Evolutionary conservation across 2,329 filamentous ascomycete genomes (phyloP).

Genomic region (Ceratocystiopsis sp.): DNA sequence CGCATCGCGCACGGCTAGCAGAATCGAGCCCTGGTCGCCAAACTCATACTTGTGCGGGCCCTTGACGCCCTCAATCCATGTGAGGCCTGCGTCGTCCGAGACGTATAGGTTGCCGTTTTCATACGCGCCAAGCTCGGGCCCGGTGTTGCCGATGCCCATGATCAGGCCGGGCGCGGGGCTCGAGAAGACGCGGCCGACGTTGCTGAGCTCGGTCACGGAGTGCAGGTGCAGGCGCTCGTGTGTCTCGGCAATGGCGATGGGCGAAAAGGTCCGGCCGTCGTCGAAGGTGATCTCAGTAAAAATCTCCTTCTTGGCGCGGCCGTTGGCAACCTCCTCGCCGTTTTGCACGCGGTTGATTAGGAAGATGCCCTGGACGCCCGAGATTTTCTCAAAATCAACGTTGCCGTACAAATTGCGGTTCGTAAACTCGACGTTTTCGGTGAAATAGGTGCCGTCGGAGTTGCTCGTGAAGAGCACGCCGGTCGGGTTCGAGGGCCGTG

Average conservation of each 20-base stretch:
- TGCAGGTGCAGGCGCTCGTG: conserved; percentile 60
- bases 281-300: conserved; percentile 83
- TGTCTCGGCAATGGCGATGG: conserved; percentile 35
- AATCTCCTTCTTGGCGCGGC: conserved; percentile 44
- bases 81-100: conserved; percentile 78
- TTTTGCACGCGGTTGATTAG: conserved; percentile 83
- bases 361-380: conserved; percentile 81
- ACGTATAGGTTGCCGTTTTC: conserved; percentile 65
- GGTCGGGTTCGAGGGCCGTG: conserved; percentile 48
- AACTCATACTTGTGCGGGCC: conserved; percentile 93
- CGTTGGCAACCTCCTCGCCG: conserved; percentile 52
- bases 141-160: conserved; percentile 87
- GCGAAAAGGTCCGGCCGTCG: conserved; percentile 73
- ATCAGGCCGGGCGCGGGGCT: conserved; percentile 84
- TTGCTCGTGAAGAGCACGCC: conserved; percentile 90
- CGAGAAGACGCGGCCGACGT: conserved; percentile 76
- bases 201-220: conserved; percentile 71
- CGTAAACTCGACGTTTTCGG: conserved; percentile 77
- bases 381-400: conserved; percentile 91
- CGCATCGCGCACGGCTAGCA: conserved; percentile 69
- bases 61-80: conserved; percentile 58
- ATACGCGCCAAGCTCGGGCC: conserved; percentile 53
- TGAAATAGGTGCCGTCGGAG: conserved; percentile 93
- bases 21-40: conserved; percentile 77
- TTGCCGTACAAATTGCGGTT: conserved; percentile 61